These are phyloP conservation scores for Colletotrichum aenigma DNA, from an alignment of 2,329 filamentous ascomycete genomes.

Conservation along the genomic window DNA sequence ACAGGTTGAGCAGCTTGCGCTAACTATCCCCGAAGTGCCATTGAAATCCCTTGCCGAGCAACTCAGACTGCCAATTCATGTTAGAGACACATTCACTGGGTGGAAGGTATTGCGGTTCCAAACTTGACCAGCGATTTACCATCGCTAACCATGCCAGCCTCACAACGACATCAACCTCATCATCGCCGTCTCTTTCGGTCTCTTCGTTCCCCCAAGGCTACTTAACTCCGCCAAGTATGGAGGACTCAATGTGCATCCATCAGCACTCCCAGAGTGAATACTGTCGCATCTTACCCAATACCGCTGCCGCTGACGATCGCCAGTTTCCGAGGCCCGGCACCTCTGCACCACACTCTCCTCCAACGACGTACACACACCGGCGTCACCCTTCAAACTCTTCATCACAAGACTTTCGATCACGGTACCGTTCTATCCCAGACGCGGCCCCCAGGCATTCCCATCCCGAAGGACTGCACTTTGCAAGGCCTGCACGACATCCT, in stretches of 20 bases:
- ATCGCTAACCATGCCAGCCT: slow-evolving; percentile 44
- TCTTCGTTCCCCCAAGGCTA: slow-evolving; percentile 82
- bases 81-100: slow-evolving; percentile 79
- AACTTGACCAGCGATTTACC: neutral
- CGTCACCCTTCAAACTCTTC: slow-evolving; percentile 85
- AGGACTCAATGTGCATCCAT: slow-evolving; percentile 93
- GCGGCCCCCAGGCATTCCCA: slow-evolving; percentile 58
- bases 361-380: slow-evolving; percentile 66
- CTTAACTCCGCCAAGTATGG: slow-evolving; percentile 76
- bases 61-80: slow-evolving; percentile 71
- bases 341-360: slow-evolving; percentile 84
- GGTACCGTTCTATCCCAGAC: slow-evolving; percentile 78
- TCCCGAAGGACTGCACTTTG: slow-evolving; percentile 49
- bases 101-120: slow-evolving; percentile 67
- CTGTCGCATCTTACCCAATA: neutral
- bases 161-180: slow-evolving; percentile 74
- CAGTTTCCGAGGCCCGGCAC: slow-evolving; percentile 83
- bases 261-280: slow-evolving; percentile 79
- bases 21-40: slow-evolving; percentile 61
- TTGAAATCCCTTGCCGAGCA: slow-evolving; percentile 69
- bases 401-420: slow-evolving; percentile 77
- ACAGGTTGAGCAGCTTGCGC: neutral
- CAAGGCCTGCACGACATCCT: slow-evolving; percentile 50
- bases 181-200: slow-evolving; percentile 91
- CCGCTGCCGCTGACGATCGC: neutral